Evolutionary conservation across 139 green algal species (phyloP).

Genomic region (Pseudopediastrum boryanum): DNA sequence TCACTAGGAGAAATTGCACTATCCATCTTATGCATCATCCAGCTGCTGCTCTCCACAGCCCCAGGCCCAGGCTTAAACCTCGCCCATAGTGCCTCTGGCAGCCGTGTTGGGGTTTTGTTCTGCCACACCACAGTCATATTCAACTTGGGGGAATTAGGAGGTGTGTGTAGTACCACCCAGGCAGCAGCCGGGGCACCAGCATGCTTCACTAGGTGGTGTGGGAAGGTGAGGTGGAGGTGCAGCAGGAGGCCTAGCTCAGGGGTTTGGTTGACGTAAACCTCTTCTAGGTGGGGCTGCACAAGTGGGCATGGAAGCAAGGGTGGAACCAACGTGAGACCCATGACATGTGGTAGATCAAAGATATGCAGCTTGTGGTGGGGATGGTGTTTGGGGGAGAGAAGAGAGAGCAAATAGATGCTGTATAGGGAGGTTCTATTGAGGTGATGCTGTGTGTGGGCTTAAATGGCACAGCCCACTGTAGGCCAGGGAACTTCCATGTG

Average conservation of each 20-base stretch:
- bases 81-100: slow-evolving; percentile 65
- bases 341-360: no score
- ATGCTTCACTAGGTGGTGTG: slow-evolving; percentile 1
- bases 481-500: no score
- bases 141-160: slow-evolving; percentile 8
- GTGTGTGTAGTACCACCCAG: slow-evolving; percentile 43
- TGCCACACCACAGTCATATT: slow-evolving; percentile 48
- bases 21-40: slow-evolving; percentile 63
- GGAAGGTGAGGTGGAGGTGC: slow-evolving; percentile 17
- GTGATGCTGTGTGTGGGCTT: background rate
- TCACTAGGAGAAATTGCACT: slow-evolving; percentile 49
- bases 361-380: no score
- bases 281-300: slow-evolving; percentile 5
- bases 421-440: background rate
- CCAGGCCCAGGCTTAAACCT: slow-evolving; percentile 31
- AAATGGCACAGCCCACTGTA: background rate
- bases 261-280: background rate
- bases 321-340: background rate
- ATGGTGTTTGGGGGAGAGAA: background rate
- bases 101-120: slow-evolving; percentile 68
- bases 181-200: slow-evolving; percentile 47
- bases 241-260: background rate
- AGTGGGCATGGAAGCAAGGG: background rate
- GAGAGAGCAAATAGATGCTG: background rate
- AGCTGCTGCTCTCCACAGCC: slow-evolving; percentile 44